Evolutionary conservation across 805 yeast species (phyloP).

Genomic region (Schwanniomyces pseudopolymorphus): DNA sequence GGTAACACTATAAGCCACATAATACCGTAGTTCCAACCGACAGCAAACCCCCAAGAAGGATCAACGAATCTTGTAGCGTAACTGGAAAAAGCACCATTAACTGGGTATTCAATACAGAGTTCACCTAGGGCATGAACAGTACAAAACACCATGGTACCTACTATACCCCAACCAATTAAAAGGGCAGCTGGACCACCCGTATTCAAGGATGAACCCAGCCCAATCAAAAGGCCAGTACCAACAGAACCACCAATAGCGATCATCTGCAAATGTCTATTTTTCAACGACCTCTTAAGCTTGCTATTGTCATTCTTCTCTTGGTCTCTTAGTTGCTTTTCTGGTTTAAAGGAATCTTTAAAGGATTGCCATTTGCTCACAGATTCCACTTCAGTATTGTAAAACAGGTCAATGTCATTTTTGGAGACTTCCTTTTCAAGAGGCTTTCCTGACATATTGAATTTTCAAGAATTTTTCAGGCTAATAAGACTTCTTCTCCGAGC

Average conservation of each 20-base stretch:
- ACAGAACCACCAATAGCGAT: constrained; percentile 68
- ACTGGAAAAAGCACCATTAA: constrained; percentile 63
- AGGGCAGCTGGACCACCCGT: constrained; percentile 67
- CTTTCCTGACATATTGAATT: background rate
- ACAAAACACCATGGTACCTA: constrained; percentile 56
- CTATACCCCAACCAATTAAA: constrained; percentile 54
- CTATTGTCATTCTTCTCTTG: constrained; percentile 32
- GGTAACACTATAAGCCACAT: constrained; percentile 42
- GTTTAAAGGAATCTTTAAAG: constrained; percentile 30
- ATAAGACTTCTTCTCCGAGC: background rate
- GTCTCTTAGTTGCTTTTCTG: constrained; percentile 20
- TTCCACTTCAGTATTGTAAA: background rate
- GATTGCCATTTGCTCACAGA: constrained; percentile 15
- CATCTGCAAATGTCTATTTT: constrained; percentile 63
- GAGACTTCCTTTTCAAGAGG: background rate
- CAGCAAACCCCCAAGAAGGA: constrained; percentile 61
- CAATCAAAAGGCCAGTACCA: constrained; percentile 69
- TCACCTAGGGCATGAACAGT: constrained; percentile 66
- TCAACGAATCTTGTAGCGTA: constrained; percentile 59
- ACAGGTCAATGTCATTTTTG: background rate
- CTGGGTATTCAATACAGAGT: constrained; percentile 58
- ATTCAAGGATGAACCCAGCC: constrained; percentile 54
- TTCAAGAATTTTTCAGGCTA: background rate
- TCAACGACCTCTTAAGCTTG: constrained; percentile 40
- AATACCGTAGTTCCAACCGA: constrained; percentile 46